A percentile compares a stretch with the other conserved stretches of the same genome.
Evolutionary conservation across 371 early-diverging fungal genomes (phyloP).

Genomic region (Gilbertella persicaria): DNA sequence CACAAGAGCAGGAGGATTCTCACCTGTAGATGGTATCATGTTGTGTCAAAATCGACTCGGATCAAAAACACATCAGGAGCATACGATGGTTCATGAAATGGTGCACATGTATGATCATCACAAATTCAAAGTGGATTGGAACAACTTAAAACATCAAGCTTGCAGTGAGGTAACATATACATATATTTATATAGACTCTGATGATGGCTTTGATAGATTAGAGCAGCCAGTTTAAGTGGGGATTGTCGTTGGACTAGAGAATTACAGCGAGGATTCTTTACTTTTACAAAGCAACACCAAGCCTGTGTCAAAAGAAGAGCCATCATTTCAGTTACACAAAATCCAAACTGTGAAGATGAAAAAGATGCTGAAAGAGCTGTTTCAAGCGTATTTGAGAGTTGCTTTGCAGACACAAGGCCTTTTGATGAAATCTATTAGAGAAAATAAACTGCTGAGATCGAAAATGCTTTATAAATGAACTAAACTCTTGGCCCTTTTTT

Average conservation of each 20-base stretch:
- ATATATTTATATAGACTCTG: not conserved
- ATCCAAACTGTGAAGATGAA: slow-evolving; percentile 73
- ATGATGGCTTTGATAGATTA: slow-evolving; percentile 59
- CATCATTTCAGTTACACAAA: slow-evolving; percentile 71
- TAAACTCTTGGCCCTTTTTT: not conserved
- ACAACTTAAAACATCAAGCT: slow-evolving; percentile 86
- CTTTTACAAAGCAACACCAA: slow-evolving; percentile 91
- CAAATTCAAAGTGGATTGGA: slow-evolving; percentile 82
- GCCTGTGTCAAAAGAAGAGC: slow-evolving; percentile 91
- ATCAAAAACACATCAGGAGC: slow-evolving; percentile 77
- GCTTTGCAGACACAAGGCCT: slow-evolving; percentile 92
- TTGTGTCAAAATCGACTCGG: slow-evolving; percentile 84
- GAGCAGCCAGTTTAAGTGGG: slow-evolving; percentile 91
- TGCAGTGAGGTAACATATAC: slow-evolving; percentile 76
- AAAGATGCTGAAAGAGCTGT: slow-evolving; percentile 89
- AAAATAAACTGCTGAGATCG: no score
- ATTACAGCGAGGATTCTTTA: slow-evolving; percentile 73
- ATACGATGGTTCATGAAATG: slow-evolving; percentile 94
- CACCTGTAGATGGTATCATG: slow-evolving; percentile 76
- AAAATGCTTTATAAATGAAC: no score
- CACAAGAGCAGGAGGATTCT: slow-evolving; percentile 81
- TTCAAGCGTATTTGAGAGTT: slow-evolving; percentile 84
- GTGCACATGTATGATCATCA: slow-evolving; percentile 94
- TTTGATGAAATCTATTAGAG: slow-evolving; percentile 90
- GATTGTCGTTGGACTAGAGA: slow-evolving; percentile 92